phyloP scores from a whole-genome alignment of 106 monocot species.

The Dioscorea dumetorum region DNA sequence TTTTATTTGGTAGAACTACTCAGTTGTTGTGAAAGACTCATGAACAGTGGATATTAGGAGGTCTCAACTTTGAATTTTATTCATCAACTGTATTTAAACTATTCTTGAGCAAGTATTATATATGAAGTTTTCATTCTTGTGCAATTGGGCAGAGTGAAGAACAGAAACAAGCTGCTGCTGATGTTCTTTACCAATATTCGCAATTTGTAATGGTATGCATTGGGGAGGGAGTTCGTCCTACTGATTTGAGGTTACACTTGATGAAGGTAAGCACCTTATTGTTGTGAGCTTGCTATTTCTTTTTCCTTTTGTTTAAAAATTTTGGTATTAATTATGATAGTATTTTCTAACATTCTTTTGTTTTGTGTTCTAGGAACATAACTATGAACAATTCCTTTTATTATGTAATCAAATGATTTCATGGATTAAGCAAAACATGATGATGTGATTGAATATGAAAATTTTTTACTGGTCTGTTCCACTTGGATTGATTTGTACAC shows the following conservation, averaged over 20 bases:
- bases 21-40: no score
- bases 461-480: no score
- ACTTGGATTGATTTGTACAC: no score
- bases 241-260: conserved; percentile 82
- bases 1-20: no score
- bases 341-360: background rate
- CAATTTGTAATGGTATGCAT: conserved; percentile 93
- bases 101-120: no score
- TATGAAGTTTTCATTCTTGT: background rate
- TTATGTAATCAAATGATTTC: background rate
- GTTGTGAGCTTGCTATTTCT: background rate
- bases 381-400: background rate
- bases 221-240: conserved; percentile 80
- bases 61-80: no score
- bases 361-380: background rate
- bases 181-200: conserved; percentile 89
- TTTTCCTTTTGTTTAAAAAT: background rate
- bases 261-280: conserved; percentile 65
- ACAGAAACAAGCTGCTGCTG: conserved; percentile 81
- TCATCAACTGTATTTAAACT: no score
- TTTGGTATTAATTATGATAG: background rate
- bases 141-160: conserved; percentile 51
- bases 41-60: no score
- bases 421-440: no score
- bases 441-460: no score